phyloP scores from a whole-genome alignment of 345 rosid species.

The Eucalyptus victrix region DNA sequence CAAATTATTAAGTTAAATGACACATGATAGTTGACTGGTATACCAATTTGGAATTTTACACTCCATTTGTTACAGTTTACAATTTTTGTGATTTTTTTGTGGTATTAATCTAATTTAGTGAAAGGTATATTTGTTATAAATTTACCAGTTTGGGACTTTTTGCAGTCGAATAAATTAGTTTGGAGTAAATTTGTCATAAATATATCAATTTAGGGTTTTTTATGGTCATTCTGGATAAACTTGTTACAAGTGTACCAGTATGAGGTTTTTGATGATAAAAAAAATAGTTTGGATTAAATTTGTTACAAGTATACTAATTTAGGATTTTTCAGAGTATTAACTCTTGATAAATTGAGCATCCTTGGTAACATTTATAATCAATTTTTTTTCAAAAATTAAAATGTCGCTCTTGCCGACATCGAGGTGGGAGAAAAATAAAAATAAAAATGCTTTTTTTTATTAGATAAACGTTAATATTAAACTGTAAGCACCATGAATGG shows the following conservation, averaged over 20 bases:
- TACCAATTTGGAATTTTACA: fast-evolving
- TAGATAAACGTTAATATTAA: background rate
- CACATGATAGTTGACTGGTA: too few relatives aligned
- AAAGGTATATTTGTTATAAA: too few relatives aligned
- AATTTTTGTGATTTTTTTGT: too few relatives aligned
- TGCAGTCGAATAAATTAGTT: too few relatives aligned
- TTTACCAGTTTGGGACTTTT: fast-evolving
- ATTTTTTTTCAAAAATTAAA: too few relatives aligned
- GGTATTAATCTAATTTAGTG: too few relatives aligned
- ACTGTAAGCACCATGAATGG: background rate
- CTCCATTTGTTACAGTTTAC: fast-evolving
- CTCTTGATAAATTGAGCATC: background rate
- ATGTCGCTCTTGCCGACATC: background rate
- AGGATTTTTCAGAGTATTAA: fast-evolving
- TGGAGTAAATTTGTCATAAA: too few relatives aligned
- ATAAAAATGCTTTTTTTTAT: background rate
- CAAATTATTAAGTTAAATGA: too few relatives aligned
- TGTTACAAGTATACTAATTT: fast-evolving
- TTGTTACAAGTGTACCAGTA: too few relatives aligned
- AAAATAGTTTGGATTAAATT: too few relatives aligned
- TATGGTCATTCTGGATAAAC: too few relatives aligned
- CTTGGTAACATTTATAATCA: background rate
- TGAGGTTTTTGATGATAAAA: too few relatives aligned
- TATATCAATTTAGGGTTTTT: fast-evolving
- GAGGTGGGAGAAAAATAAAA: background rate